Evolutionary conservation across 164 flowering plant species (phyloP).

Genomic region (Nymphaea colorata): DNA sequence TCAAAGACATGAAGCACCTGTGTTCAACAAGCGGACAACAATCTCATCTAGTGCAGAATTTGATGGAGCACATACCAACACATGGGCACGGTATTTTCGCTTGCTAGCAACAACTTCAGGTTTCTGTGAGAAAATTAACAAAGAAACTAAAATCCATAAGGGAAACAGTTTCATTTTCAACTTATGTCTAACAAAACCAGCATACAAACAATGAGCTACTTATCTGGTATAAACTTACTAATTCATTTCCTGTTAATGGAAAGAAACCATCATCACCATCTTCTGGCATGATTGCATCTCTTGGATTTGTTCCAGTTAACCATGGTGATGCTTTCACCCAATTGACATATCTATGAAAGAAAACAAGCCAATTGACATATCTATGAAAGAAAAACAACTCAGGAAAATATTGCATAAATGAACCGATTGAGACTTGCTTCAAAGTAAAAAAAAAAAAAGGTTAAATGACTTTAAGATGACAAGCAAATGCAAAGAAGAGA

Average conservation of each 20-base stretch:
- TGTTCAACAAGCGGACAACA: slow-evolving; percentile 67
- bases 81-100: slow-evolving; percentile 88
- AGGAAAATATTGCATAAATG: neutral
- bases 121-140: slow-evolving; percentile 35
- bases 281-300: slow-evolving; percentile 64
- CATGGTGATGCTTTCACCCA: slow-evolving; percentile 91
- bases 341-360: slow-evolving; percentile 35
- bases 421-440: too few relatives aligned
- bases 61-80: slow-evolving; percentile 98
- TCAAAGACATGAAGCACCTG: slow-evolving; percentile 26
- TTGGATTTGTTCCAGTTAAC: slow-evolving; percentile 59
- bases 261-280: slow-evolving; percentile 95
- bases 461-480: too few relatives aligned
- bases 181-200: neutral
- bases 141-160: neutral
- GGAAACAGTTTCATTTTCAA: neutral
- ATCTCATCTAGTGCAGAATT: slow-evolving; percentile 98
- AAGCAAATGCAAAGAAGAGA: too few relatives aligned
- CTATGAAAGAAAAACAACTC: slow-evolving; percentile 18
- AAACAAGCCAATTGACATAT: slow-evolving; percentile 34
- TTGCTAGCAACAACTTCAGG: slow-evolving; percentile 79
- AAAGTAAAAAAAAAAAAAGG: too few relatives aligned
- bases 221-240: slow-evolving; percentile 27
- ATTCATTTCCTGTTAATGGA: slow-evolving; percentile 76
- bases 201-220: neutral